Percentiles rank a stretch among this genome's conserved stretches.
Conservation (phyloP, 2,329 filamentous ascomycete genomes). For the Teratosphaeria epicoccoides region DNA sequence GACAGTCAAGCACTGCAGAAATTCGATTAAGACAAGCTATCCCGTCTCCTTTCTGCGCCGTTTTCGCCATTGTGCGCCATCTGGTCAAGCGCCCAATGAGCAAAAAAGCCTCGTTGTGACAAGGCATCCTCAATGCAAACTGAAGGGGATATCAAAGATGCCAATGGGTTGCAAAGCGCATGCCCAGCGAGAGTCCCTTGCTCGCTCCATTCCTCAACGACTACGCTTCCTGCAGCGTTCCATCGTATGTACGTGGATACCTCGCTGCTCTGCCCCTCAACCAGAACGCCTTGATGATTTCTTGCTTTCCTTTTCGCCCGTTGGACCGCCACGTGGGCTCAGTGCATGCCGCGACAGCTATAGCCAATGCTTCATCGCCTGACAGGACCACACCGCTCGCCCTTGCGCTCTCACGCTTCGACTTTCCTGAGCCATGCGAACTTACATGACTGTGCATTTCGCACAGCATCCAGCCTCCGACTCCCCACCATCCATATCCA, state of each 20-base stretch:
- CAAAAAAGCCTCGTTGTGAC: not conserved
- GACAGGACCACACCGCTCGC: not conserved
- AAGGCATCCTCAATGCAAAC: slow-evolving; percentile 2
- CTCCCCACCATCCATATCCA: slow-evolving; percentile 66
- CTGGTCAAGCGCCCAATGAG: not conserved
- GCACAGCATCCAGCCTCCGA: slow-evolving; percentile 64
- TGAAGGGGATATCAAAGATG: not conserved
- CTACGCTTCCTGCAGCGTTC: not conserved
- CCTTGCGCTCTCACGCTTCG: not conserved
- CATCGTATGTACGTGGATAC: not conserved
- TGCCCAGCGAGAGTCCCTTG: not conserved
- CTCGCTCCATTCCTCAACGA: not conserved
- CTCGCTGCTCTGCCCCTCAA: not conserved
- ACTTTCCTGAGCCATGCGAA: not conserved
- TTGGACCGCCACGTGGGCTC: not conserved
- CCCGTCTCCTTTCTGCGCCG: not conserved
- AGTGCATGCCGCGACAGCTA: not conserved
- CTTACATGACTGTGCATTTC: slow-evolving; percentile 81
- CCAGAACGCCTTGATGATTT: not conserved
- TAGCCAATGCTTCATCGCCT: not conserved
- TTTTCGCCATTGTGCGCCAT: not conserved
- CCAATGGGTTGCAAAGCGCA: not conserved
- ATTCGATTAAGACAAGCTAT: not conserved
- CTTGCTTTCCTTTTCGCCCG: not conserved
- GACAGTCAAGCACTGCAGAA: not conserved